Percentiles rank a stretch among this genome's conserved stretches.
phyloP scores from a whole-genome alignment of 2,329 filamentous ascomycete species.

The Ascochyta viciae-villosae region DNA sequence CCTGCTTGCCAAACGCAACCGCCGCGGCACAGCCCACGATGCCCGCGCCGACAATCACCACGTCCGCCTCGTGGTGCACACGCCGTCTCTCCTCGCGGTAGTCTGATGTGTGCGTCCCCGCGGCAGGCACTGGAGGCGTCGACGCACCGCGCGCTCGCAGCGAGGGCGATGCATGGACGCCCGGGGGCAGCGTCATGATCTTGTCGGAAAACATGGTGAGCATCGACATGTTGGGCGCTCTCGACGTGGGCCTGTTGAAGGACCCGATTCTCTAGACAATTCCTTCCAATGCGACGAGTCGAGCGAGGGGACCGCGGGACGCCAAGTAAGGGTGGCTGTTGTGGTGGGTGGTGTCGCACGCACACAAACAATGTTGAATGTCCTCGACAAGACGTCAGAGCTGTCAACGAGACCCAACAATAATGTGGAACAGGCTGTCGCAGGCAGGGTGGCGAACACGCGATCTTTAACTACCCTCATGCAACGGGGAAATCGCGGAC shows the following conservation, averaged over 20 bases:
- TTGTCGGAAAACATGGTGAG: constrained; percentile 38
- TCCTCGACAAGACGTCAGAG: background rate
- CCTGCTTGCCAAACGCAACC: constrained; percentile 84
- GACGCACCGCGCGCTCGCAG: constrained; percentile 24
- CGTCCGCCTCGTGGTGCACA: constrained; percentile 72
- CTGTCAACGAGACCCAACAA: constrained; percentile 1
- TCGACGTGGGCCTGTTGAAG: constrained; percentile 22
- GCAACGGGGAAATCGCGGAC: constrained; percentile 23
- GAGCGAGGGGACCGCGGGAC: background rate
- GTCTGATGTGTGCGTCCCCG: constrained; percentile 28
- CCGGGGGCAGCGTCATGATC: constrained; percentile 33
- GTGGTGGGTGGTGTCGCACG: background rate
- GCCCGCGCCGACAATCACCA: constrained; percentile 91
- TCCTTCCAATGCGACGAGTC: background rate
- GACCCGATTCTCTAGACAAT: constrained; percentile 4
- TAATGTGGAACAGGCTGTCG: background rate
- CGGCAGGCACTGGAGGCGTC: constrained; percentile 18
- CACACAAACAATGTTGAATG: background rate
- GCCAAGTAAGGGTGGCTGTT: background rate
- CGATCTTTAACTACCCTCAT: constrained; percentile 35
- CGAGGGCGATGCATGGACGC: constrained; percentile 22
- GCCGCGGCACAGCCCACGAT: constrained; percentile 88
- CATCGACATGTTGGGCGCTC: constrained; percentile 24
- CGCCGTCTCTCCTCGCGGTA: constrained; percentile 55
- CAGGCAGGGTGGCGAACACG: constrained; percentile 26